Evolutionary conservation across 2,329 filamentous ascomycete genomes (phyloP).

Genomic region (Sclerotinia sclerotiorum): DNA sequence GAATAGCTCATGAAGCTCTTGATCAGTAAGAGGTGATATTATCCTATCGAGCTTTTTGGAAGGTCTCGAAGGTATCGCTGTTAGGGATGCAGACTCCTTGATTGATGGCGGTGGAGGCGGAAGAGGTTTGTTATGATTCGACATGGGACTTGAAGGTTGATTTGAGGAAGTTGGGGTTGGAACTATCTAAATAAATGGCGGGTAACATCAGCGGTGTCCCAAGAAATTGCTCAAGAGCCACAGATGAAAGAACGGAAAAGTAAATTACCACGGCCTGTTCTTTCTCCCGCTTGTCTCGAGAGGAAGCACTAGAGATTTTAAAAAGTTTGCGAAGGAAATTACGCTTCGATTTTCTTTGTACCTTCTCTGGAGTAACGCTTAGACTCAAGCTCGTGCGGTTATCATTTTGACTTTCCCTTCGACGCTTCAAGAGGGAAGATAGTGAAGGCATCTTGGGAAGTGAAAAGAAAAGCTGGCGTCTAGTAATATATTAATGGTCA

Average conservation of each 20-base stretch:
- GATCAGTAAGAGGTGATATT: constrained; percentile 58
- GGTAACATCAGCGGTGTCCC: constrained; percentile 23
- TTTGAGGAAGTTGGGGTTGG: constrained; percentile 22
- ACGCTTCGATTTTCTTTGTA: constrained; percentile 39
- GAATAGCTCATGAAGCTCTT: constrained; percentile 68
- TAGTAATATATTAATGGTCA: constrained; percentile 15
- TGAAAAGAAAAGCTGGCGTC: background rate
- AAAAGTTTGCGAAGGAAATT: constrained; percentile 40
- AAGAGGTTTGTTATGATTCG: constrained; percentile 56
- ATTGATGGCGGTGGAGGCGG: constrained; percentile 49
- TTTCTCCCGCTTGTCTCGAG: constrained; percentile 17
- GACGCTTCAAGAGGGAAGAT: constrained; percentile 36
- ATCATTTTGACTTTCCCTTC: constrained; percentile 29
- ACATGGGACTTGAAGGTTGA: constrained; percentile 28
- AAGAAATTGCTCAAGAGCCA: constrained; percentile 23
- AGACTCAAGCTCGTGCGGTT: constrained; percentile 26
- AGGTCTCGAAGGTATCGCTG: constrained; percentile 39
- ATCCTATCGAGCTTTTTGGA: constrained; percentile 49
- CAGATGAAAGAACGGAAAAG: background rate
- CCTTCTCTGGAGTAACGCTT: constrained; percentile 32
- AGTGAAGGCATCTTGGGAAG: constrained; percentile 37
- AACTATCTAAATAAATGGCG: constrained; percentile 13
- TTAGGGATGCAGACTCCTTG: constrained; percentile 45
- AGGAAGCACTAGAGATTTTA: constrained; percentile 33
- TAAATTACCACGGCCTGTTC: constrained; percentile 29